A percentile compares a stretch with the other conserved stretches of the same genome.
Evolutionary conservation across 495 filamentous ascomycete species (phyloP).

Genomic region (Platismatia glauca): DNA sequence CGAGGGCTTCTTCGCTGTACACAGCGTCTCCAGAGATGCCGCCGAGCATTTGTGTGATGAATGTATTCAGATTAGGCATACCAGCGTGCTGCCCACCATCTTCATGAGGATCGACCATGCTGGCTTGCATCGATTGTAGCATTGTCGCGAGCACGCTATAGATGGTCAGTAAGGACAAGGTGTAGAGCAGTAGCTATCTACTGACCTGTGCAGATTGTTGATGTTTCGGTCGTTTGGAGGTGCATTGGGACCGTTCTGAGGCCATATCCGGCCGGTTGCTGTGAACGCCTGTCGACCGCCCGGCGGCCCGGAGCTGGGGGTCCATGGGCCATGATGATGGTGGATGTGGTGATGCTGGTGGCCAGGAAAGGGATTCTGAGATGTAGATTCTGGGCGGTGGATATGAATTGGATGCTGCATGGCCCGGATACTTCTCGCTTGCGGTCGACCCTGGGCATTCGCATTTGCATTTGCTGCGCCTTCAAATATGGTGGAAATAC

Average conservation of each 20-base stretch:
- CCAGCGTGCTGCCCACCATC: slow-evolving; percentile 7
- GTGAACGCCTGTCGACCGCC: slow-evolving; percentile 11
- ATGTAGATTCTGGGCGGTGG: background rate
- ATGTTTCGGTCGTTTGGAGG: slow-evolving; percentile 2
- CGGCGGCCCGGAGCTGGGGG: background rate
- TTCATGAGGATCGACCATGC: slow-evolving; percentile 9
- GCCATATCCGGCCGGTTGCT: slow-evolving; percentile 9
- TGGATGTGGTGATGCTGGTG: slow-evolving; percentile 12
- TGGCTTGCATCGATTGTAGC: slow-evolving; percentile 17
- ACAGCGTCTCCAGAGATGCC: slow-evolving; percentile 73
- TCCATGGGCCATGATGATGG: slow-evolving; percentile 12
- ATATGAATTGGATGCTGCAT: slow-evolving; percentile 1
- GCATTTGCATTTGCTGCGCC: slow-evolving; percentile 11
- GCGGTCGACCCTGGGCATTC: background rate
- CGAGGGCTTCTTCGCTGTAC: slow-evolving; percentile 81
- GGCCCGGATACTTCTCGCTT: background rate
- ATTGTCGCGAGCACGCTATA: slow-evolving; percentile 12
- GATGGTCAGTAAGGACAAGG: background rate
- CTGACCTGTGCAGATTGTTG: slow-evolving; percentile 9
- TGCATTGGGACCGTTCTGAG: slow-evolving; percentile 7
- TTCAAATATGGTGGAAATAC: slow-evolving; percentile 16
- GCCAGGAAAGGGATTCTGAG: slow-evolving; percentile 8
- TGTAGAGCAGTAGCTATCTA: background rate
- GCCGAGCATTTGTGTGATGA: slow-evolving; percentile 46
- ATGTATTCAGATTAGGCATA: slow-evolving; percentile 32